phyloP scores from a whole-genome alignment of 345 rosid genomes.

The Salix udensis region DNA sequence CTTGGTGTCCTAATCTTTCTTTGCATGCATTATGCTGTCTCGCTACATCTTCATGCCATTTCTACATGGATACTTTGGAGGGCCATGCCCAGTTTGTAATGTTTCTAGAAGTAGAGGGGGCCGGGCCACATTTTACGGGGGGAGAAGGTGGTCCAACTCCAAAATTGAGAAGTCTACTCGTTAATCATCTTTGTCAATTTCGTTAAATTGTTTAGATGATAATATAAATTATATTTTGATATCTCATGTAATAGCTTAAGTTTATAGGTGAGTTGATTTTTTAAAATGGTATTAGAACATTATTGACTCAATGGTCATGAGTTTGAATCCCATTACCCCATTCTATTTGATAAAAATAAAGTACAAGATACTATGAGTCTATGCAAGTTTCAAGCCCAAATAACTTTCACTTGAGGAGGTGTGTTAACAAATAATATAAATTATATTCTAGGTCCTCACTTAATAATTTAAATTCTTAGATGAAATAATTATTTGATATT shows the following conservation, averaged over 20 bases:
- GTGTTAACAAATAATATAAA: too few relatives aligned
- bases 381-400: too few relatives aligned
- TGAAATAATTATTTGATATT: too few relatives aligned
- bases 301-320: too few relatives aligned
- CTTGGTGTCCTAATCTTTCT: conserved; percentile 21
- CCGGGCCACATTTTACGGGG: not conserved
- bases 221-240: too few relatives aligned
- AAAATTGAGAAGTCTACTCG: not conserved
- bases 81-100: not conserved
- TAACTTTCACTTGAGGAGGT: too few relatives aligned
- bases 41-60: conserved; percentile 7
- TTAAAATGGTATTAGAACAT: too few relatives aligned
- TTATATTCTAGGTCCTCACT: too few relatives aligned
- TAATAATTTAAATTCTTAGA: too few relatives aligned
- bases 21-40: conserved; percentile 44
- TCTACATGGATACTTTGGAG: conserved; percentile 14
- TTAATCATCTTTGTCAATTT: not conserved
- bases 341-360: too few relatives aligned
- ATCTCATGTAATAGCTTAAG: too few relatives aligned
- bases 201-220: fast-evolving
- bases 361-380: fast-evolving
- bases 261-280: too few relatives aligned
- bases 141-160: not conserved
- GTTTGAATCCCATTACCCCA: fast-evolving
- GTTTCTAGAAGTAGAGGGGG: conserved; percentile 4